Evolutionary conservation across 805 yeast species (phyloP).

Genomic region (Kluyveromyces nonfermentans): DNA sequence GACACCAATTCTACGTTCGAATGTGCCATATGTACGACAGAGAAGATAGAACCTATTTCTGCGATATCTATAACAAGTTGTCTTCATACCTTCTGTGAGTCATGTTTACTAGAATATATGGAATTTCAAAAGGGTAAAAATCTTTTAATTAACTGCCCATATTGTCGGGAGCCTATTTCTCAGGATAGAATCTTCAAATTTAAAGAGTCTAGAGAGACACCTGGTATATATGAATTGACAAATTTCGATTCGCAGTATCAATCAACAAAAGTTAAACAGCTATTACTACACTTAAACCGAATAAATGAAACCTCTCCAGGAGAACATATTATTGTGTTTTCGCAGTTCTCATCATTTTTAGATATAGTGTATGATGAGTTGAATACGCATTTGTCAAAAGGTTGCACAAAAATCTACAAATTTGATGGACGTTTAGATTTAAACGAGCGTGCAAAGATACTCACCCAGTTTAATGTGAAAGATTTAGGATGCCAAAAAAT

Average conservation of each 20-base stretch:
- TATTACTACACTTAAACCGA: constrained; percentile 47
- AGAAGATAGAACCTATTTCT: constrained; percentile 46
- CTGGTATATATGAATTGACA: constrained; percentile 18
- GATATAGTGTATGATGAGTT: constrained; percentile 66
- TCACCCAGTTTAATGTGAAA: constrained; percentile 42
- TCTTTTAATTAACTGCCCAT: constrained; percentile 55
- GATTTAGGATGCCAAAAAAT: constrained; percentile 34
- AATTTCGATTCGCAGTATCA: constrained; percentile 30
- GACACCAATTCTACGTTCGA: constrained; percentile 33
- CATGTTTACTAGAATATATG: constrained; percentile 66
- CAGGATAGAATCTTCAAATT: constrained; percentile 34
- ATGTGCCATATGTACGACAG: constrained; percentile 77
- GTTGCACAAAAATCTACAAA: constrained; percentile 37
- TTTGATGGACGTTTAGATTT: constrained; percentile 76
- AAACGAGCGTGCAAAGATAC: constrained; percentile 51
- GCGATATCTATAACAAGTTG: constrained; percentile 60
- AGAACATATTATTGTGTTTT: constrained; percentile 77
- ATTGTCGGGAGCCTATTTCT: constrained; percentile 55
- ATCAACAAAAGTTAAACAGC: constrained; percentile 67
- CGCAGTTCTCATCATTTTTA: constrained; percentile 78
- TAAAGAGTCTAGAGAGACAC: constrained; percentile 13
- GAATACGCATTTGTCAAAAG: constrained; percentile 34
- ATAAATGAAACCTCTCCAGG: constrained; percentile 48
- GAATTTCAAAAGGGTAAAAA: constrained; percentile 49
- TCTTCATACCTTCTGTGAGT: constrained; percentile 69